These are phyloP conservation scores for Venturia nashicola DNA, from an alignment of 2,329 filamentous ascomycete genomes.

Conservation along the genomic window DNA sequence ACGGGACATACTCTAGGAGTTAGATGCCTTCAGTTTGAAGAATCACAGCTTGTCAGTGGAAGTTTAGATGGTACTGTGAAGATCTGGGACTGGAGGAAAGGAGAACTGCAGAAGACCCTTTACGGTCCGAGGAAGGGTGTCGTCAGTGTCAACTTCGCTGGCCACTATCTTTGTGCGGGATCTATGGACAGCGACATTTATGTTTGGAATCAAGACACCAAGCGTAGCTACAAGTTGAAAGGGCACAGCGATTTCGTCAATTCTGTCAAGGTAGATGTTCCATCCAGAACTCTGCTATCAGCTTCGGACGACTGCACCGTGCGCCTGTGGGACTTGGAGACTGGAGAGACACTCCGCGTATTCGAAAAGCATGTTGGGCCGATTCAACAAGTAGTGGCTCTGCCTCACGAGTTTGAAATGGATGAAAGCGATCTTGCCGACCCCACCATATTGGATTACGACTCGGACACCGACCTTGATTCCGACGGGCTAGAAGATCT, in stretches of 20 bases:
- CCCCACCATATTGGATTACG: not conserved
- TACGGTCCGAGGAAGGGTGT: conserved; percentile 71
- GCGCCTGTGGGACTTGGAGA: conserved; percentile 87
- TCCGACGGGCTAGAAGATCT: not conserved
- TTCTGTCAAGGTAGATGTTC: conserved; percentile 74
- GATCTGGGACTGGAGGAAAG: conserved; percentile 95
- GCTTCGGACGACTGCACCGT: conserved; percentile 88
- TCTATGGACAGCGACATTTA: conserved; percentile 84
- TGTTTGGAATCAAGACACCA: conserved; percentile 82
- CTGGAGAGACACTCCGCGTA: conserved; percentile 58
- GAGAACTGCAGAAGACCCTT: conserved; percentile 72
- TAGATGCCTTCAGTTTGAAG: conserved; percentile 83
- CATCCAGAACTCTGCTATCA: conserved; percentile 77
- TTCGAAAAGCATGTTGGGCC: conserved; percentile 90
- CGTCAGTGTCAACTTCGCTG: conserved; percentile 77
- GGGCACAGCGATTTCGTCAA: conserved; percentile 96
- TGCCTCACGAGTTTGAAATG: conserved; percentile 81
- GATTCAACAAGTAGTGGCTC: conserved; percentile 78
- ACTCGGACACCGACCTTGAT: conserved; percentile 10
- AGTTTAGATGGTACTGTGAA: conserved; percentile 79
- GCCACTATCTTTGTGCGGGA: conserved; percentile 72
- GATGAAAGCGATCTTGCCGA: conserved; percentile 43
- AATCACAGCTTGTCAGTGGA: conserved; percentile 80
- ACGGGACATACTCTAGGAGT: conserved; percentile 73
- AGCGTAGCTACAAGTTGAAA: conserved; percentile 64